These are phyloP conservation scores for Physaria fendleri DNA, from an alignment of 345 rosid species.

Conservation along the genomic window DNA sequence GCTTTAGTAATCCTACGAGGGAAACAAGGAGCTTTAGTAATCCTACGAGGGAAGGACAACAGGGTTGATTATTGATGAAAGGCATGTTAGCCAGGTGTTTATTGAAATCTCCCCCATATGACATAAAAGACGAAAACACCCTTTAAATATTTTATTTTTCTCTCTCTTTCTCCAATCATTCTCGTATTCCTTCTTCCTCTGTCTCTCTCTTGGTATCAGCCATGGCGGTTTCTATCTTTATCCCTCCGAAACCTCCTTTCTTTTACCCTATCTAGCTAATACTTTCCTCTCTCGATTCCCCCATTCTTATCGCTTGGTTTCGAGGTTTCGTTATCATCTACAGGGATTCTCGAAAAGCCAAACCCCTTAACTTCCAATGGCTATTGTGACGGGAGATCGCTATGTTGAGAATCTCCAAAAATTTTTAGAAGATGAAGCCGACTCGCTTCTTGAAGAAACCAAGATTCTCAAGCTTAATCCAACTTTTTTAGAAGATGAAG, in stretches of 20 bases:
- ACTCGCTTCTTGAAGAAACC: conserved; percentile 58
- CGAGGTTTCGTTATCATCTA: background rate
- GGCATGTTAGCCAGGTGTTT: conserved; percentile 19
- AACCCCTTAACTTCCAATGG: conserved; percentile 34
- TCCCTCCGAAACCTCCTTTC: conserved; percentile 34
- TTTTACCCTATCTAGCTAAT: conserved; percentile 18
- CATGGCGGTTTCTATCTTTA: conserved; percentile 38
- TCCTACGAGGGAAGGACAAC: background rate
- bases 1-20: too few relatives aligned
- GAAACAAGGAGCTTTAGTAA: too few relatives aligned
- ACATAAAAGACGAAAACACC: conserved; percentile 8
- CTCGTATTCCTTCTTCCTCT: background rate
- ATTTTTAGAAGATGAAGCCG: conserved; percentile 71
- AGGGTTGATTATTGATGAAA: conserved; percentile 3
- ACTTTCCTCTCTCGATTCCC: background rate
- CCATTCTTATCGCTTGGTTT: background rate
- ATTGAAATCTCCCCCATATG: background rate
- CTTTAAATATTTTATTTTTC: background rate
- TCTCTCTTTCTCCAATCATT: conserved; percentile 22
- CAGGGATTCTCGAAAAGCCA: background rate
- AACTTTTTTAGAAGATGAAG: conserved; percentile 64
- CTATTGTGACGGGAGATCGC: conserved; percentile 95
- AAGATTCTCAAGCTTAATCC: conserved; percentile 81
- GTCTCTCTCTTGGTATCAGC: conserved; percentile 4
- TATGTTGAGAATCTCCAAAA: conserved; percentile 73